Conservation (phyloP, 2,329 filamentous ascomycete genomes). For the Aschersonia sp. region DNA sequence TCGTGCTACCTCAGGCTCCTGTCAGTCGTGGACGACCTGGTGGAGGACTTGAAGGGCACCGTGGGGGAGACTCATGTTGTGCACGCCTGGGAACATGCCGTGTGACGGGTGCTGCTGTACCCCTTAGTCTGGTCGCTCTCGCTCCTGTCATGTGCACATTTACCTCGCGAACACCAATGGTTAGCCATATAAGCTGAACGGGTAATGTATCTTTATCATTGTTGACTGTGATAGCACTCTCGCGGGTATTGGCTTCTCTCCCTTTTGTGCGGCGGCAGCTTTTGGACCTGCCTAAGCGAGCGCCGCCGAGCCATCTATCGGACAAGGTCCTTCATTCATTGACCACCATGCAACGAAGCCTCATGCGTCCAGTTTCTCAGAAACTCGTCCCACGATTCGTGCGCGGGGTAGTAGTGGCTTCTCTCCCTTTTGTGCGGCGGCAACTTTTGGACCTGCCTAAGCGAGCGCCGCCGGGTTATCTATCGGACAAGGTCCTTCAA, state of each 20-base stretch:
- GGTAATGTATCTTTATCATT: too few species aligned
- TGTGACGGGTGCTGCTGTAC: not conserved
- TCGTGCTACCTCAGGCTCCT: slow-evolving; percentile 29
- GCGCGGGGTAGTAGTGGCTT: not conserved
- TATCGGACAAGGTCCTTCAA: too few species aligned
- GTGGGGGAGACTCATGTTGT: slow-evolving; percentile 26
- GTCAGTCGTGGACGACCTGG: slow-evolving; percentile 26
- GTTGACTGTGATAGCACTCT: too few species aligned
- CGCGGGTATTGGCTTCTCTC: too few species aligned
- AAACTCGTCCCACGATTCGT: not conserved
- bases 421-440: too few species aligned
- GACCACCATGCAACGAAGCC: not conserved
- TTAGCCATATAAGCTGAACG: too few species aligned
- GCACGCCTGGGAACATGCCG: slow-evolving; percentile 10
- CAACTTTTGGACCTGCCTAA: too few species aligned
- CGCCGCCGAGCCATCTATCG: too few species aligned
- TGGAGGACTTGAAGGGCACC: slow-evolving; percentile 25
- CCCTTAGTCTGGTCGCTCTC: not conserved
- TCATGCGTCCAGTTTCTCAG: not conserved
- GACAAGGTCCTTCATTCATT: not conserved
- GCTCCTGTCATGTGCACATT: not conserved
- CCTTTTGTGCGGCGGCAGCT: too few species aligned
- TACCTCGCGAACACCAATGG: too few species aligned
- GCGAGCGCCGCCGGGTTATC: too few species aligned
- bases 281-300: too few species aligned